Conservation (phyloP, 2,329 filamentous ascomycete species). For the Curvularia lunata region DNA sequence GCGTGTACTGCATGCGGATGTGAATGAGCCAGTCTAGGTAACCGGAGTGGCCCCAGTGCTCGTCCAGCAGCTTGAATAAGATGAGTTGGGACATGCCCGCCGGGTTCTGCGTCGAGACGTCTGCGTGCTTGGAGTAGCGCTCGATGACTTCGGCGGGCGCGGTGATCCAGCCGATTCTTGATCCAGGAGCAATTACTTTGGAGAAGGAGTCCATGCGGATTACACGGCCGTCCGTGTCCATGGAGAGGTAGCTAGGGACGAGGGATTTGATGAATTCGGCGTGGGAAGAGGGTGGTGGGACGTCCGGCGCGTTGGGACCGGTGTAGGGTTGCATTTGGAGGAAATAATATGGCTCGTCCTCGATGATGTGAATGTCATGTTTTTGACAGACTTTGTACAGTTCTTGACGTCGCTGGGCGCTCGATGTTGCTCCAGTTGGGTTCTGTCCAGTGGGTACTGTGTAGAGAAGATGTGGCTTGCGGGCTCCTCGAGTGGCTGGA, state of each 20-base stretch:
- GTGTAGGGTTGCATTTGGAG: conserved; percentile 83
- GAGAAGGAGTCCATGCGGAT: conserved; percentile 92
- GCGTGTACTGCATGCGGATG: conserved; percentile 80
- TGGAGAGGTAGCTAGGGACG: conserved; percentile 75
- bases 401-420: conserved; percentile 68
- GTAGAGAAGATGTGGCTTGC: conserved; percentile 72
- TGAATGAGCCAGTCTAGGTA: conserved; percentile 90
- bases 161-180: conserved; percentile 86
- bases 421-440: conserved; percentile 85
- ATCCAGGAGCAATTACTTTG: conserved; percentile 85
- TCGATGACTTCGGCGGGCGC: conserved; percentile 84
- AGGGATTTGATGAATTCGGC: conserved; percentile 76
- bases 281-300: conserved; percentile 65
- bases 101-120: conserved; percentile 84
- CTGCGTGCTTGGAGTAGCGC: conserved; percentile 80
- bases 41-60: conserved; percentile 90
- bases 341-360: conserved; percentile 96
- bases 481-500: conserved; percentile 56
- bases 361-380: conserved; percentile 85
- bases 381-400: conserved; percentile 81
- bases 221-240: conserved; percentile 87
- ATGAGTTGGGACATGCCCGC: conserved; percentile 83
- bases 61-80: conserved; percentile 87
- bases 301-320: conserved; percentile 57
- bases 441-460: conserved; percentile 85